These are phyloP conservation scores for Ampelomyces quisqualis DNA, from an alignment of 2,329 filamentous ascomycete species.

Conservation along the genomic window DNA sequence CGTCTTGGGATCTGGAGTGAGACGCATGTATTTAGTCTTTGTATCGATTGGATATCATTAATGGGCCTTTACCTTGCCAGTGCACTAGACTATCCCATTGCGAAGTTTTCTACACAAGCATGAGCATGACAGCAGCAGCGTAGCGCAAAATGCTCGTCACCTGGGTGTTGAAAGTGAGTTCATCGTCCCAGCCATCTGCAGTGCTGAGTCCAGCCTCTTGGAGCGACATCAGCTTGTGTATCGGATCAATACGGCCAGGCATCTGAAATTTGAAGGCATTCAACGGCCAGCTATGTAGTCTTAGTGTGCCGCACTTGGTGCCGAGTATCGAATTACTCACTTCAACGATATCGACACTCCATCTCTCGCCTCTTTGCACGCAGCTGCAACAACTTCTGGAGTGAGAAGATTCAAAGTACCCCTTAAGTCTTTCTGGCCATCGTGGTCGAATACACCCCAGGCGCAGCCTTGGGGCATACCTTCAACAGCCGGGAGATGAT, in stretches of 20 bases:
- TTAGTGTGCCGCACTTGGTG: background rate
- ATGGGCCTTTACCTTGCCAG: conserved; percentile 4
- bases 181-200: conserved; percentile 27
- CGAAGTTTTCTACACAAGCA: conserved; percentile 2
- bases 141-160: background rate
- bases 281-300: conserved; percentile 12
- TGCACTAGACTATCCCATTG: conserved; percentile 38
- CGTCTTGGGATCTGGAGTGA: conserved; percentile 2
- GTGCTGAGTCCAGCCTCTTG: conserved; percentile 11
- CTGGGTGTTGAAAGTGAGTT: conserved; percentile 33
- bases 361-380: conserved; percentile 41
- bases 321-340: conserved; percentile 2
- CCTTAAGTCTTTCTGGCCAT: conserved; percentile 51
- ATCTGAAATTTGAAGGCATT: conserved; percentile 20
- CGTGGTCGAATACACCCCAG: conserved; percentile 55
- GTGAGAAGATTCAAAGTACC: conserved; percentile 57
- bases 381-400: conserved; percentile 41
- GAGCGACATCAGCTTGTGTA: conserved; percentile 28
- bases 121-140: background rate
- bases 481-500: conserved; percentile 10
- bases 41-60: background rate
- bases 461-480: conserved; percentile 34
- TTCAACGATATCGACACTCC: conserved; percentile 18
- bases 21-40: background rate
- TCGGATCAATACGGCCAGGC: conserved; percentile 27